Evolutionary conservation across 768 basidiomycete genomes (phyloP).

Genomic region (Gelatoporia subvermispora): DNA sequence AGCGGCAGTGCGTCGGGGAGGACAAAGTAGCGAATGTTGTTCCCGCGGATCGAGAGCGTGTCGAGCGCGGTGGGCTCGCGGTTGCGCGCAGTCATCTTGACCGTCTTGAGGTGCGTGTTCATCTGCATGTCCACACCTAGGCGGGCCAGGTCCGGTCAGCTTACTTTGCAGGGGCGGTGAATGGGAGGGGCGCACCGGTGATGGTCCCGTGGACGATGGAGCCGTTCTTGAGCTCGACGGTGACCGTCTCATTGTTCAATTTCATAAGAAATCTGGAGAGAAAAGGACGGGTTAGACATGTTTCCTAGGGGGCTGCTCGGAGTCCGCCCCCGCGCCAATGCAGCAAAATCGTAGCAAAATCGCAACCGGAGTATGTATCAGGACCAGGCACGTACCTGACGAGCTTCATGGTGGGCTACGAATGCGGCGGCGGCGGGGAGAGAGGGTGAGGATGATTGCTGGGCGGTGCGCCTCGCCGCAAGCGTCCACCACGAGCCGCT

Average conservation of each 20-base stretch:
- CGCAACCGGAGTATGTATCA: background rate
- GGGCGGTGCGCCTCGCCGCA: background rate
- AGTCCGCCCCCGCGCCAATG: no score
- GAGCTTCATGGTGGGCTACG: constrained; percentile 65
- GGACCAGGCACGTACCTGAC: constrained; percentile 49
- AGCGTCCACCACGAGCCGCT: background rate
- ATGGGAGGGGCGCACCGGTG: constrained; percentile 58
- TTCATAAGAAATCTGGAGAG: constrained; percentile 92
- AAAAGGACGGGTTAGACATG: background rate
- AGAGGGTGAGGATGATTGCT: background rate
- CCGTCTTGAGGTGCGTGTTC: constrained; percentile 98
- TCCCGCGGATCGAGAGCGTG: constrained; percentile 89
- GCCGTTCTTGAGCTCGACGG: constrained; percentile 97
- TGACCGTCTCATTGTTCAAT: constrained; percentile 98
- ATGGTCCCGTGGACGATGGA: constrained; percentile 94
- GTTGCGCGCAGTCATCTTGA: constrained; percentile 93
- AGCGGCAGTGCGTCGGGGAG: constrained; percentile 96
- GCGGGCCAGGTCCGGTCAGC: constrained; percentile 6
- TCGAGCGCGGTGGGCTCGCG: constrained; percentile 86
- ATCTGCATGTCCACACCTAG: constrained; percentile 98
- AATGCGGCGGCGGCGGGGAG: background rate
- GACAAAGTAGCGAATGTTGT: constrained; percentile 94
- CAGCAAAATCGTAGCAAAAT: constrained; percentile 2
- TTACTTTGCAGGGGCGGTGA: background rate
- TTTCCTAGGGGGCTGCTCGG: background rate